These are phyloP conservation scores for Ganoderma meredithae DNA, from an alignment of 1,284 basidiomycete species.

Conservation along the genomic window DNA sequence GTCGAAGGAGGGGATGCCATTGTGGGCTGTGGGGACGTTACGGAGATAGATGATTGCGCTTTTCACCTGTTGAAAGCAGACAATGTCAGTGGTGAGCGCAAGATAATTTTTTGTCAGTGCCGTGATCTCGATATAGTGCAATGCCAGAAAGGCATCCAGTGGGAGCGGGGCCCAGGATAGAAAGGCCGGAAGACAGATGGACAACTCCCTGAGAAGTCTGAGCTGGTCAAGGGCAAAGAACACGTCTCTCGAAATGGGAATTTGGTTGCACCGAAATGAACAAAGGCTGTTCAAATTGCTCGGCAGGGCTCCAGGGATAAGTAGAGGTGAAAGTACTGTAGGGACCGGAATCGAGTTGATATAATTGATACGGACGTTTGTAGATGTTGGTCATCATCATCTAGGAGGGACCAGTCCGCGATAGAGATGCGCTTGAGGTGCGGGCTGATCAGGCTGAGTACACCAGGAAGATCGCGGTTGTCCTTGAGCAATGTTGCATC, in stretches of 20 bases:
- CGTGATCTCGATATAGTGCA: not conserved
- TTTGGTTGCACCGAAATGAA: not conserved
- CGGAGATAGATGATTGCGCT: not conserved
- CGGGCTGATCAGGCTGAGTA: not conserved
- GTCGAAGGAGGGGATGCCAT: not conserved
- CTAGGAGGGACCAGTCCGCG: not conserved
- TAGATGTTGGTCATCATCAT: not conserved
- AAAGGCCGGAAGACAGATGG: not conserved
- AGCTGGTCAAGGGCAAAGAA: not conserved
- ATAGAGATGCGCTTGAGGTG: constrained; percentile 3
- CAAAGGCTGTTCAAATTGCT: not conserved
- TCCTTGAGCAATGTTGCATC: not conserved
- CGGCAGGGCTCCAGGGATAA: not conserved
- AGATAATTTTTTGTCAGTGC: not conserved
- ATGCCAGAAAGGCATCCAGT: not conserved
- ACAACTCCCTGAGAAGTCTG: not conserved
- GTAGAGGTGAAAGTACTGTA: not conserved
- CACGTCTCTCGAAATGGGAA: not conserved
- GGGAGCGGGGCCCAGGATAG: not conserved
- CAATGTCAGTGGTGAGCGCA: not conserved
- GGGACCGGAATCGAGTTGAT: not conserved
- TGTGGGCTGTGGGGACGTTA: not conserved
- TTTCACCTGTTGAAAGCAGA: not conserved
- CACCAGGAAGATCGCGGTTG: not conserved
- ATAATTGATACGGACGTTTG: not conserved